Evolutionary conservation across 2,329 filamentous ascomycete genomes (phyloP), one percentile per base, ranked within the genome.

Genomic region (Drechslerella coelobrocha): DNA sequence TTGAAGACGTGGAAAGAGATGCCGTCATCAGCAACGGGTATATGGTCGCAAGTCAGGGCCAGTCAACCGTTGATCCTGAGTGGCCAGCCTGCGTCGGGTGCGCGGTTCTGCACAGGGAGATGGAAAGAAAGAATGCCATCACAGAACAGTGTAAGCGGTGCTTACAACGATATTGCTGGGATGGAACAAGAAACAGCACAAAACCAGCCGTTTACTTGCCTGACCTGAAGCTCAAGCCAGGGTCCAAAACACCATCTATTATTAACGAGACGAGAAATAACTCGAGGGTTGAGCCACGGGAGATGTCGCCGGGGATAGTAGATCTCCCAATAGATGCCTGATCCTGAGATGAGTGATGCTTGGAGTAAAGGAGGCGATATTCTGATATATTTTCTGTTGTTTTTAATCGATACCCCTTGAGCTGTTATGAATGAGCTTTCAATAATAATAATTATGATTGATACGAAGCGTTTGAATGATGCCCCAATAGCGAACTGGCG

Each of bases 161-260:
- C 81, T 97, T 97, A 79, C 74, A 82, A n/a, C 79, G 82, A 21
- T 97, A 97, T 81, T 99, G 94, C 84, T 99, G 94, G 94, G 86
- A 97, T 78, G 94, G 94, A 12, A 89, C 27, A n/a, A 72, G 23
- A 24, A 60, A 72, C 27, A 65, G 47, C 50, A 45, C 54, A 2
- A 17, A 2, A 4, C 68, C 60, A 7, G 45, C 26, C 5, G 53
- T 56, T 12, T 72, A 72, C 43, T 48, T 54, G 3, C 68, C 68
- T 1, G 47, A 65, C 0, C 39, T 72, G 47, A 69, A 69, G 45
- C 14, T 69, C 45, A 61, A 41, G 21, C 31, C 50, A 3, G 63
- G 19, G 12, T n/a, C 34, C 1, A n/a, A n/a, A n/a, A 56, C 41
- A 17, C 51, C 48, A 24, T 24, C 21, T 17, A 53, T n/a, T n/a